Evolutionary conservation across 139 green algal species (phyloP), one percentile per base, ranked within the genome.

Genomic region (Chlamydomonas sp.): DNA sequence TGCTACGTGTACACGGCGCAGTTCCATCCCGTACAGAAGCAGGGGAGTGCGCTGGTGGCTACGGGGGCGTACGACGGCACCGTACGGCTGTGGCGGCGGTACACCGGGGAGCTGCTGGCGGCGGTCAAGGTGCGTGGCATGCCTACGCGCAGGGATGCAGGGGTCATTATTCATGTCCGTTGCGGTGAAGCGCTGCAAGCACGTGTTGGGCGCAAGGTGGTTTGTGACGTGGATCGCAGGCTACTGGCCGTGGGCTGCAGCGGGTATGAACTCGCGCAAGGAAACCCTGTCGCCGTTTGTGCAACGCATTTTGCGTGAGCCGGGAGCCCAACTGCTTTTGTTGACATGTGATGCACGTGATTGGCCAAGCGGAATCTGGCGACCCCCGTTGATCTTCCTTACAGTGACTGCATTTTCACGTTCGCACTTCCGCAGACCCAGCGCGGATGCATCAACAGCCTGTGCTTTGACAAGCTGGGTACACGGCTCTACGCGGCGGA

Each of bases 1-100:
- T 85, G 83, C 67, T 94, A 89, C 80, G 89, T 92, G 74, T 94
- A 94, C 76, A 77, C 75, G 58, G 89, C 89, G 1, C 85, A 91
- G 79, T 90, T 94, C 75, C 89, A 92, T 67, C 91, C 91, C n/a
- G 80, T 88, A 69, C 82, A 88, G 77, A 83, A 78, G 58, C n/a
- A 72, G 2, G 90, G 90, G 9, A 80, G 71, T 8, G 73, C 83
- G 83, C 78, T 81, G 31, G 63, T 89, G 72, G 85, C 78, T 1
- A 85, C 84, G 57, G 84, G 84, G 1, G 84, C 84, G 67, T 89
- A 83, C 61, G 78, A 88, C 82, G 67, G 85, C 1, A 79, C 77
- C 5, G 85, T 89, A n/a, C 85, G 85, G 59, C 78, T 89, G 77
- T 89, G 85, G 85, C 77, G 78, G 77, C 77, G 88, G 59, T 77